A percentile compares a stretch with the other conserved stretches of the same genome.
These are phyloP conservation scores for Suillus ampliporus DNA, from an alignment of 768 basidiomycete species.

Conservation along the genomic window DNA sequence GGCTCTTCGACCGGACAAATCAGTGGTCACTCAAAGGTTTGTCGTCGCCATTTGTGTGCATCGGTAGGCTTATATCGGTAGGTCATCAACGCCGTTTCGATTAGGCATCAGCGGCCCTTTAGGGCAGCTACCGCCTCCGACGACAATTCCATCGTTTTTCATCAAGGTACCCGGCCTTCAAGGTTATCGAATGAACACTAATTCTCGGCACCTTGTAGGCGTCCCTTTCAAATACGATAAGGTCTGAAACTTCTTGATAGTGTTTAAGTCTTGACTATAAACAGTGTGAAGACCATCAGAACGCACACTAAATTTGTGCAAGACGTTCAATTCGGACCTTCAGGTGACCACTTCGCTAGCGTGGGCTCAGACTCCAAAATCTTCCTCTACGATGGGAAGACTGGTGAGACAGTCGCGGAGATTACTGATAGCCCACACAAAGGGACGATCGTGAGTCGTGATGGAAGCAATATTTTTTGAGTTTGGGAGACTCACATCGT, in stretches of 20 bases:
- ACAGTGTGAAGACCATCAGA: constrained; percentile 68
- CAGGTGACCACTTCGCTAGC: constrained; percentile 84
- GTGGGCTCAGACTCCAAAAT: constrained; percentile 89
- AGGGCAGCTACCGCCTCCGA: constrained; percentile 89
- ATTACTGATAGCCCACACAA: constrained; percentile 71
- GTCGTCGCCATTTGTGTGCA: background rate
- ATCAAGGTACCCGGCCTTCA: constrained; percentile 58
- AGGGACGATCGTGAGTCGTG: constrained; percentile 70
- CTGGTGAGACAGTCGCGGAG: constrained; percentile 77
- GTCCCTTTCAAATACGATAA: constrained; percentile 91
- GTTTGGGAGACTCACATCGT: background rate
- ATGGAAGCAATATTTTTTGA: no score
- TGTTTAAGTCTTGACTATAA: background rate
- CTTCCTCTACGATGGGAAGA: constrained; percentile 90
- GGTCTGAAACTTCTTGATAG: constrained; percentile 40
- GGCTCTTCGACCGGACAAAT: constrained; percentile 90
- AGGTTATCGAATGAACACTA: background rate
- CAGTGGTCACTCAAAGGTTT: constrained; percentile 85
- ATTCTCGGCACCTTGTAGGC: constrained; percentile 44
- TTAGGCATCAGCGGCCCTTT: constrained; percentile 89
- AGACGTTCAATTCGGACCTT: constrained; percentile 82
- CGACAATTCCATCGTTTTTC: constrained; percentile 80
- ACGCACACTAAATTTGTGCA: constrained; percentile 93
- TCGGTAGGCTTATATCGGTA: constrained; percentile 32
- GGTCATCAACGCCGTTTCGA: constrained; percentile 87